Percentiles rank a stretch among this genome's conserved stretches.
Evolutionary conservation across 2,329 filamentous ascomycete genomes (phyloP).

Genomic region (Ramichloridium luteum): DNA sequence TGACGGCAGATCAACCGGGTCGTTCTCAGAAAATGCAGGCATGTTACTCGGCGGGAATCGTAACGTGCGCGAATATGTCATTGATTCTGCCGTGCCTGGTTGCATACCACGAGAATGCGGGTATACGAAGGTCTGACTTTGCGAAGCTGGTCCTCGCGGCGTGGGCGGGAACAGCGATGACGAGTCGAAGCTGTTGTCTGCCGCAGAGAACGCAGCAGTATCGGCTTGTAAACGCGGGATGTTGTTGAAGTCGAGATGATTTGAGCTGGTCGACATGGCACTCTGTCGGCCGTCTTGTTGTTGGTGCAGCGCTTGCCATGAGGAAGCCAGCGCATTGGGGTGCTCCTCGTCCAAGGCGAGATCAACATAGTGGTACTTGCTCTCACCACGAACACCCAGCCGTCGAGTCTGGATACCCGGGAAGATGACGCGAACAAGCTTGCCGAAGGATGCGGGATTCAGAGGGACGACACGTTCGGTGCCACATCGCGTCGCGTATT

Average conservation of each 20-base stretch:
- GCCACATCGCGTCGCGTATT: constrained; percentile 85
- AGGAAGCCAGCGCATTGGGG: constrained; percentile 13
- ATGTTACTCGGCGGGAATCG: constrained; percentile 50
- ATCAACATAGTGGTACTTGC: constrained; percentile 85
- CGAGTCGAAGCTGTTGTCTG: constrained; percentile 21
- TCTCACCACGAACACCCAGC: constrained; percentile 86
- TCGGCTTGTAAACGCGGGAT: constrained; percentile 37
- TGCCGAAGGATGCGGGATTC: constrained; percentile 95
- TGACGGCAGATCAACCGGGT: constrained; percentile 67
- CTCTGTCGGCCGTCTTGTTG: constrained; percentile 15
- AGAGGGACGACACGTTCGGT: constrained; percentile 88
- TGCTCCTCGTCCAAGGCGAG: constrained; percentile 38
- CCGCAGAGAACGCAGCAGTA: constrained; percentile 34
- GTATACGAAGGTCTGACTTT: constrained; percentile 35
- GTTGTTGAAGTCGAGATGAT: constrained; percentile 27
- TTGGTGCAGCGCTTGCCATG: constrained; percentile 10
- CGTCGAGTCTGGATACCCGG: constrained; percentile 86
- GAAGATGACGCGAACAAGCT: constrained; percentile 90
- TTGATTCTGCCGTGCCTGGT: constrained; percentile 29
- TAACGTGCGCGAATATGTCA: constrained; percentile 50
- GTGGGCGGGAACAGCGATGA: constrained; percentile 18
- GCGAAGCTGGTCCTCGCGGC: constrained; percentile 29
- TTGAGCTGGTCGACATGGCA: constrained; percentile 21
- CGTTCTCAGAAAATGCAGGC: constrained; percentile 48
- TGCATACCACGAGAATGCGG: constrained; percentile 32